Conservation (phyloP, 805 yeast genomes). For the Hanseniaspora pseudoguilliermondii region DNA sequence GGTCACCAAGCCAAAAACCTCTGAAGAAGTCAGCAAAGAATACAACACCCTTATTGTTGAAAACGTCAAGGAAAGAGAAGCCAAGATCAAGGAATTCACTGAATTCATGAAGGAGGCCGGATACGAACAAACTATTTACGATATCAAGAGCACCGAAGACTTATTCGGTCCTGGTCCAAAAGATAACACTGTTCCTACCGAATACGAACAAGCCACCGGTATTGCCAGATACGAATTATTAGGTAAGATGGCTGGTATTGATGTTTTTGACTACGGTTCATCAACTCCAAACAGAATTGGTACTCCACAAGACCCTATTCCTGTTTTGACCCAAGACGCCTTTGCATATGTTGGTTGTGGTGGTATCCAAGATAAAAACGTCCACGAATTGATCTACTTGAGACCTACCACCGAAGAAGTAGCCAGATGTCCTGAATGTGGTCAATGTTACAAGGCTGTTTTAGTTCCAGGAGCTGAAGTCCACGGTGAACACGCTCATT, state of each 20-base stretch:
- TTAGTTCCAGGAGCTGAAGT: conserved; percentile 64
- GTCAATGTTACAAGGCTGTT: conserved; percentile 82
- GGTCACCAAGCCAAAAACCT: neutral
- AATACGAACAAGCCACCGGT: conserved; percentile 95
- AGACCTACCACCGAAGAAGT: conserved; percentile 70
- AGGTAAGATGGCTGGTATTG: conserved; percentile 92
- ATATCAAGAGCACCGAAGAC: conserved; percentile 11
- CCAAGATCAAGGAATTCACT: conserved; percentile 8
- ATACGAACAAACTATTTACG: conserved; percentile 4
- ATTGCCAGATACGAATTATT: conserved; percentile 88
- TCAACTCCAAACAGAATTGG: conserved; percentile 81
- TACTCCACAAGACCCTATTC: conserved; percentile 76
- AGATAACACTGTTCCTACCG: conserved; percentile 78
- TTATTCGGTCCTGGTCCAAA: conserved; percentile 86
- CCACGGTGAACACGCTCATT: conserved; percentile 31
- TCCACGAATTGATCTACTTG: conserved; percentile 81
- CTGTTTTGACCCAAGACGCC: conserved; percentile 82
- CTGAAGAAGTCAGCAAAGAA: neutral
- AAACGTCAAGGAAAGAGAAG: conserved; percentile 6
- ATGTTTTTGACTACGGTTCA: conserved; percentile 79
- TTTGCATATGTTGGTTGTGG: conserved; percentile 95
- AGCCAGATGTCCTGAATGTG: conserved; percentile 98
- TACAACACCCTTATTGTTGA: neutral
- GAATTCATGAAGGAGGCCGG: conserved; percentile 8
- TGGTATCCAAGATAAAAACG: conserved; percentile 83